Base-by-base conservation (phyloP, 495 filamentous ascomycete species). In the Neurospora intermedia region DNA sequence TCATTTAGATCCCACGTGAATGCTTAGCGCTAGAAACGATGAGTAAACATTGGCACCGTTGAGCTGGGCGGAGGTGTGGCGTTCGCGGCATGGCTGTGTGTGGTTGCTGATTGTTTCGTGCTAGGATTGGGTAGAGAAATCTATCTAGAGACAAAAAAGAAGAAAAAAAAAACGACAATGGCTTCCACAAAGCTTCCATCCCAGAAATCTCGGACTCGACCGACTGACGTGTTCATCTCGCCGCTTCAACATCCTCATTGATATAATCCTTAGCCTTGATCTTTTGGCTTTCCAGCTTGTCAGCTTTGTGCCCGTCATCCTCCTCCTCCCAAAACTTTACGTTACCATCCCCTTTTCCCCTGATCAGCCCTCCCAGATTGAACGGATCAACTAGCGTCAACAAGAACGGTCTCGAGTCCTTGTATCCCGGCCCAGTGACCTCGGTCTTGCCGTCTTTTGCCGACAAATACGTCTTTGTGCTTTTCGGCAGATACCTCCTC, bases 371-470 rank as follows among this genome's bases (percentile, higher is more conserved):
- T n/a, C 76, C 75, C 9, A 92, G 35, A 75, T 92, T 89, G 80
- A 93, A 91, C 4, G 91, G 91, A 78, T 93, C 91, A 15, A 93
- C 4, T 10, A 92, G 42, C 0, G 89, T 92, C 5, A 85, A 62
- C 41, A 87, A 46, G 59, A 87, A 86, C 38, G 77, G 78, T 48
- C 91, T 79, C 42, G 78, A 72, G 73, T 93, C 89, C 69, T 87
- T 79, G 74, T 88, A 92, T 2, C 90, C 91, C 4, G 87, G 86
- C 0, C 91, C 90, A 59, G 82, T 82, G 45, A 91, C 78, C 82
- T 93, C 91, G 0, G 89, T 90, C 18, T 86, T 80, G 3, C 91
- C 91, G 77, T 93, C 91, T 73, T 69, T 59, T 18, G 81, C 73
- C 0, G 86, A 85, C 5, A 94, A 81, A 76, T 91, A 92, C 39